Evolutionary conservation across 2,329 filamentous ascomycete genomes (phyloP).

Genomic region (Sarocladium strictum): DNA sequence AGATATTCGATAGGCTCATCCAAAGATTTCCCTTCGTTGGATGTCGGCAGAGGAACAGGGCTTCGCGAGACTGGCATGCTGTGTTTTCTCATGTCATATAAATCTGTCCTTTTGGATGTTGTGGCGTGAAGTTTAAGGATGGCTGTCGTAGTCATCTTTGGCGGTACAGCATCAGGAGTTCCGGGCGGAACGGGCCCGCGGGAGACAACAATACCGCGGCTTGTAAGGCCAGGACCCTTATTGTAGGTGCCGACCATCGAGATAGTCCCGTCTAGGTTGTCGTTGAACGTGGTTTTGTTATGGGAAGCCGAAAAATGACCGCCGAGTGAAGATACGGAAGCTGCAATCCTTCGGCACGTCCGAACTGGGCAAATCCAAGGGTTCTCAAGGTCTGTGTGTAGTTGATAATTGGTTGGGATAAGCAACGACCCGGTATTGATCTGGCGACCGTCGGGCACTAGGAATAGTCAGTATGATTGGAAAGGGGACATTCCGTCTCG

Average conservation of each 20-base stretch:
- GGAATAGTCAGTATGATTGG: neutral
- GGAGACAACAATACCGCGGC: slow-evolving; percentile 19
- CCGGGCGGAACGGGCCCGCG: slow-evolving; percentile 13
- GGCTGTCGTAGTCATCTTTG: no score
- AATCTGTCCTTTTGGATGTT: neutral
- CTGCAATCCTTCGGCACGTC: slow-evolving; percentile 18
- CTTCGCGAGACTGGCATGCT: neutral
- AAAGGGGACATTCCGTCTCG: no score
- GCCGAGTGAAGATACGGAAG: slow-evolving; percentile 3
- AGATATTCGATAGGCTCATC: neutral
- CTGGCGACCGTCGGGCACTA: neutral
- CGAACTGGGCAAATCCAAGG: slow-evolving; percentile 25
- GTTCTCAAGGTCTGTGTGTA: slow-evolving; percentile 5
- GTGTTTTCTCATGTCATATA: neutral
- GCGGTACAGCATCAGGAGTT: slow-evolving; percentile 15
- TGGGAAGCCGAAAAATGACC: slow-evolving; percentile 16
- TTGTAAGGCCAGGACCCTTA: neutral
- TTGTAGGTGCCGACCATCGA: slow-evolving; percentile 15
- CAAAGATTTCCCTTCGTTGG: neutral
- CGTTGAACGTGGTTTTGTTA: slow-evolving; percentile 19
- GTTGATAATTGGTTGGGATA: slow-evolving; percentile 18
- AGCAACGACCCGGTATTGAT: neutral
- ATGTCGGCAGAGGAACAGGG: neutral
- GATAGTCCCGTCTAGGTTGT: slow-evolving; percentile 29
- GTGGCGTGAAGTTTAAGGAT: no score